Evolutionary conservation across 2,329 filamentous ascomycete species (phyloP), one percentile per base, ranked within the genome.

Genomic region (Penicillium capsulatum): DNA sequence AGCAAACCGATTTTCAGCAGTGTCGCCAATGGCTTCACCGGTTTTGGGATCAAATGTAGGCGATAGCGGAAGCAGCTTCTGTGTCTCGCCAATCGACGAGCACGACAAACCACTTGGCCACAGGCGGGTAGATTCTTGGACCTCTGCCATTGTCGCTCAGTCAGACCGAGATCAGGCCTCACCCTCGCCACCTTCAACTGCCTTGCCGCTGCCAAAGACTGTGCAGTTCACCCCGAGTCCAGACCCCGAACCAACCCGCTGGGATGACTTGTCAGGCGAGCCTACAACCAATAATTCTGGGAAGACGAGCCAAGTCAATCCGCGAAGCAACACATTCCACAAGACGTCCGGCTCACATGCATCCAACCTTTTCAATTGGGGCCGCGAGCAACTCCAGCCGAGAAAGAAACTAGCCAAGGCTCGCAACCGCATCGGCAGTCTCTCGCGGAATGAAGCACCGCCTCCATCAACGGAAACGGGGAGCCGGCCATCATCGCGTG

Each of bases 251-350:
- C 30, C 40, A 28, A 59, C 61, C n/a, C 50, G 50, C 51, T 84
- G 81, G 81, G 80, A 86, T 63, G 75, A 76, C 33, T 78, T 76
- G 57, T 82, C 82, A 3, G 81, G 80, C 7, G 81, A 85, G 54
- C 77, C 79, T 27, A 81, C 77, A 4, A 73, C 69, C n/a, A 75
- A 68, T 38, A 63, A 72, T 14, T 72, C 67, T 33, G 79, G 80
- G 10, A 76, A 72, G 42, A 67, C 75, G 17, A 74, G 73, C 27
- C 77, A 78, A 44, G 73, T 77, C 17, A 76, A 73, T 44, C 76
- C 81, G 13, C 72, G 74, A 20, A 50, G 44, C 29, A 40, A 51
- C 6, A 51, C 43, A 20, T 59, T 59, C n/a, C 48, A 58, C 19
- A 60, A 60, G 14, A 42, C 57, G 13, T 38, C 55, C 17, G 50